Percentiles rank a stretch among this genome's conserved stretches.
These are phyloP conservation scores for Saccharomycopsis phalli DNA, from an alignment of 1,139 yeast species.

Conservation along the genomic window DNA sequence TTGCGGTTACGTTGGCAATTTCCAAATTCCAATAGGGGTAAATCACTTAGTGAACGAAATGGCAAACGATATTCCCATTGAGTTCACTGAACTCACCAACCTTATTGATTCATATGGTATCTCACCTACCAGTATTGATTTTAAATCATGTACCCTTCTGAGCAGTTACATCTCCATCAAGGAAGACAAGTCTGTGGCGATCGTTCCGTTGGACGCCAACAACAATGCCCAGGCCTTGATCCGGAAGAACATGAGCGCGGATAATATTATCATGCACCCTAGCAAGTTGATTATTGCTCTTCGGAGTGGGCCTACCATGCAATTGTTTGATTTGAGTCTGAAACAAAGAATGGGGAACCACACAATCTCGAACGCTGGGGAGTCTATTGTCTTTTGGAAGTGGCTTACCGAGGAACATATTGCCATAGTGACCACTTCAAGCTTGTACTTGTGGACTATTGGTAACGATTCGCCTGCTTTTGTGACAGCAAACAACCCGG, in stretches of 20 bases:
- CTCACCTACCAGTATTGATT: slow-evolving; percentile 76
- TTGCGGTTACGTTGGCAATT: too few relatives aligned
- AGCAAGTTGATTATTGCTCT: slow-evolving; percentile 78
- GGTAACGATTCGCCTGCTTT: slow-evolving; percentile 66
- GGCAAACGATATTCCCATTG: slow-evolving; percentile 74
- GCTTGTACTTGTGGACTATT: slow-evolving; percentile 75
- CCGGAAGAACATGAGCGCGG: slow-evolving; percentile 94
- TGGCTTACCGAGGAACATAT: slow-evolving; percentile 72
- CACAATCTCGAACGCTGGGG: slow-evolving; percentile 65
- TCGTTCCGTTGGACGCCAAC: slow-evolving; percentile 51
- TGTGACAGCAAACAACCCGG: slow-evolving; percentile 77
- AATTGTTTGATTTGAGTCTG: slow-evolving; percentile 81
- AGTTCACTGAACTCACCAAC: slow-evolving; percentile 90
- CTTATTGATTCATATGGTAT: slow-evolving; percentile 72
- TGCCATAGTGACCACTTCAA: slow-evolving; percentile 76
- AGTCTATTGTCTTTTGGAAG: slow-evolving; percentile 76
- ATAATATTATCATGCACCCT: slow-evolving; percentile 96
- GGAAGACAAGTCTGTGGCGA: slow-evolving; percentile 54
- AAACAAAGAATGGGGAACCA: slow-evolving; percentile 87
- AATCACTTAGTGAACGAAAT: too few relatives aligned
- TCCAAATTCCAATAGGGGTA: too few relatives aligned
- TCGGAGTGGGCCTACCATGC: slow-evolving; percentile 95
- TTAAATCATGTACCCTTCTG: slow-evolving; percentile 77
- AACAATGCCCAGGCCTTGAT: slow-evolving; percentile 56
- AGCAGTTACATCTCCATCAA: slow-evolving; percentile 17